Evolutionary conservation across 306 rosid species (phyloP).

Genomic region (Gastrolobium villosum): DNA sequence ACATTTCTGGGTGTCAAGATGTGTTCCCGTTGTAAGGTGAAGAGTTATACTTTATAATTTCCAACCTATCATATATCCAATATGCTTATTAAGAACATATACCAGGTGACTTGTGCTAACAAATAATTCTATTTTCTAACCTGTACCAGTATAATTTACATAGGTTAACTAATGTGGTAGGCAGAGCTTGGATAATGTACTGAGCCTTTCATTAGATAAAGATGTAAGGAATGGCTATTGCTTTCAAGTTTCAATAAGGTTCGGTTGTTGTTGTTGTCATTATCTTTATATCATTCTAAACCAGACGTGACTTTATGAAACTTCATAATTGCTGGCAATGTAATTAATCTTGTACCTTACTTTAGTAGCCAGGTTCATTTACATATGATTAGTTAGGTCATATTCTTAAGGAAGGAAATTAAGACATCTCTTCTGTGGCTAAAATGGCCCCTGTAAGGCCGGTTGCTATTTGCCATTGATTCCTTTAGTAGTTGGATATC

Average conservation of each 20-base stretch:
- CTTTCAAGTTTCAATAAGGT: not conserved
- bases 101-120: constrained; percentile 8
- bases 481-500: too few species aligned
- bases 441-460: too few species aligned
- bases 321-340: constrained; percentile 3
- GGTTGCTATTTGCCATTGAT: too few species aligned
- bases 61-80: constrained; percentile 11
- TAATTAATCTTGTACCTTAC: not conserved
- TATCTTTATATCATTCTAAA: constrained; percentile 10
- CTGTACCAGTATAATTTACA: not conserved
- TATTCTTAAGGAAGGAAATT: too few species aligned
- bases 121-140: constrained; percentile 26
- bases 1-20: constrained; percentile 83
- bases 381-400: too few species aligned
- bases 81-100: constrained; percentile 24
- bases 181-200: constrained; percentile 2
- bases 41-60: constrained; percentile 25
- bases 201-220: constrained; percentile 7
- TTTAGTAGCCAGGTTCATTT: not conserved
- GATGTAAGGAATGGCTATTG: not conserved
- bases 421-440: too few species aligned
- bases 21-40: constrained; percentile 92
- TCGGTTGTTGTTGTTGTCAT: not conserved
- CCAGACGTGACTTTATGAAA: constrained; percentile 8
- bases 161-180: constrained; percentile 17